Percentiles rank a stretch among this genome's conserved stretches.
Conservation (phyloP, 306 rosid genomes). For the Datisca glomerata region DNA sequence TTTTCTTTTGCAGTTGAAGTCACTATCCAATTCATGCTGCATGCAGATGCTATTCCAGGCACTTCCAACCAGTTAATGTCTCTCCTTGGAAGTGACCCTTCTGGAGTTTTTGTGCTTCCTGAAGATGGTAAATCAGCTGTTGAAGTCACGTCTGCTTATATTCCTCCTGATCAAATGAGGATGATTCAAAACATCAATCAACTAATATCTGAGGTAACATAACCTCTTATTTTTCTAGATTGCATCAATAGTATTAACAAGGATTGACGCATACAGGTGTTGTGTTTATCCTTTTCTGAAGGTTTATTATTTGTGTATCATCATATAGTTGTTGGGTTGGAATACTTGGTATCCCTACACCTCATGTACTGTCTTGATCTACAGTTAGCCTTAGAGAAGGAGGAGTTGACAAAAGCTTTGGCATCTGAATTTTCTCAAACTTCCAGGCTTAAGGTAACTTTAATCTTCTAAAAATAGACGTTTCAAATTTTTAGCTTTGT, state of each 20-base stretch:
- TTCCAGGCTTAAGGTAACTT: slow-evolving; percentile 69
- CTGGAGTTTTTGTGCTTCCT: slow-evolving; percentile 22
- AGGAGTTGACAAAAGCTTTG: slow-evolving; percentile 67
- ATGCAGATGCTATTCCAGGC: slow-evolving; percentile 24
- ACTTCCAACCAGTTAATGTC: slow-evolving; percentile 23
- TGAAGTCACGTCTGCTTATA: slow-evolving; percentile 41
- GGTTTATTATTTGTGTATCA: background rate
- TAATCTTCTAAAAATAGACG: too few species aligned
- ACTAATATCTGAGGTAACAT: slow-evolving; percentile 72
- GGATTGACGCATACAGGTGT: background rate
- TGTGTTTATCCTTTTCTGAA: background rate
- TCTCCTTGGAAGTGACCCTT: slow-evolving; percentile 24
- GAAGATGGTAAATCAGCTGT: slow-evolving; percentile 26
- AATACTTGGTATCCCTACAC: background rate
- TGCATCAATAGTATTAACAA: too few species aligned
- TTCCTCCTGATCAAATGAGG: slow-evolving; percentile 74
- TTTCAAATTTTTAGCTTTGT: too few species aligned
- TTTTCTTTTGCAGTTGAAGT: slow-evolving; percentile 7
- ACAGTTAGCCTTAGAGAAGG: slow-evolving; percentile 88
- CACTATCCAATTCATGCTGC: slow-evolving; percentile 30
- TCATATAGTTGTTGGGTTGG: too few species aligned
- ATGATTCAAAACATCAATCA: slow-evolving; percentile 69
- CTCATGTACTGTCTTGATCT: slow-evolving; percentile 6
- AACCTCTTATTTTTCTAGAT: slow-evolving; percentile 8
- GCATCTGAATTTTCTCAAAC: slow-evolving; percentile 62